Base-by-base conservation (phyloP, 2,329 filamentous ascomycete species). In the Xylaria sp. region DNA sequence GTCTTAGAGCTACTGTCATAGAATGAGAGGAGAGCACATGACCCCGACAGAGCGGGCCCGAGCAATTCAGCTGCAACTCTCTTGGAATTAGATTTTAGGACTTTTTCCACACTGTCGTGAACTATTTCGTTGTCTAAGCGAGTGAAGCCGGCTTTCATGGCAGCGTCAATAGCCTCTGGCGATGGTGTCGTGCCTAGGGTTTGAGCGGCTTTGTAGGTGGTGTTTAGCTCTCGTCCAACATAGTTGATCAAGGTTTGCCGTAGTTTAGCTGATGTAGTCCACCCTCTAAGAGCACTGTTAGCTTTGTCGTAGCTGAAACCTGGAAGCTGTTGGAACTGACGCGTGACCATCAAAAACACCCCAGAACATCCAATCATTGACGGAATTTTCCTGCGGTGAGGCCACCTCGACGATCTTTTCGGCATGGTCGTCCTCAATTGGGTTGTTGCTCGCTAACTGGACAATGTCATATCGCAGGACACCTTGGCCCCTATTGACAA, bases 321-420 rank as follows among this genome's bases (percentile, higher is more conserved):
- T 51, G 5, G 21, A 30, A 8, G 42, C 47, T 34, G 30, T 34
- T 62, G 12, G 30, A 69, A 86, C 88, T 81, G 83, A 95, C 93
- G 93, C 93, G 81, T 99, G 96, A 0, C 96, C 96, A 78, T 99
- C 96, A 80, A 98, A 99, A 19, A 99, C 94, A 66, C 94, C 96
- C 96, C 97, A 99, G 80, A 99, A 99, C 94, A 98, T 98, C 96
- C 96, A 99, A 81, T 99, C 97, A 69, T 88, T 93, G 67, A 85
- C 89, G 19, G 85, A 72, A 17, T 86, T 79, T 39, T 78, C 74
- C 24, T 77, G 75, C 81, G 75, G 86, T 61, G 86, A 86, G 4
- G 93, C 92, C 8, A 98, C 89, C 80, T 98, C 93, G 55, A 99
- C 93, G 76, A 98, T 98, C 86, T 97, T 97, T 83, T 99, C 96